Percentiles rank a stretch among this genome's conserved stretches.
phyloP scores from a whole-genome alignment of 2,329 filamentous ascomycete genomes.

The Penicillium glabrum region DNA sequence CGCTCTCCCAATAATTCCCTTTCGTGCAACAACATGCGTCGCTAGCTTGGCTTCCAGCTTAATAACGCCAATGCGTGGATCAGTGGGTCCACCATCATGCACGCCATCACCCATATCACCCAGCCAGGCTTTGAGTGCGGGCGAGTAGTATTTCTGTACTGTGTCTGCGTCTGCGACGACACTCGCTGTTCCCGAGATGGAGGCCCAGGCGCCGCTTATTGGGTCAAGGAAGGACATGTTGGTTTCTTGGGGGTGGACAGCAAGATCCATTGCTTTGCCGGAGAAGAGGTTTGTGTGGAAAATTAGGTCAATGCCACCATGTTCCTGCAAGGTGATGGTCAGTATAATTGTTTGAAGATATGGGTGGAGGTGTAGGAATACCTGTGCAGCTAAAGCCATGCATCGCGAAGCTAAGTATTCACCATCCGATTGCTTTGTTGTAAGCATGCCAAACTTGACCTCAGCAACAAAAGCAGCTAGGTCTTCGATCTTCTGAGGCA shows the following conservation, averaged over 20 bases:
- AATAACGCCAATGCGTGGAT: slow-evolving; percentile 80
- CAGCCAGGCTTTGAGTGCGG: slow-evolving; percentile 76
- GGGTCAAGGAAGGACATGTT: slow-evolving; percentile 79
- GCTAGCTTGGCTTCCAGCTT: slow-evolving; percentile 70
- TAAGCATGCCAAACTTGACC: slow-evolving; percentile 87
- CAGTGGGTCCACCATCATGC: slow-evolving; percentile 78
- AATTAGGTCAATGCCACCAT: slow-evolving; percentile 74
- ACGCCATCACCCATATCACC: slow-evolving; percentile 80
- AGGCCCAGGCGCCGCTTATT: slow-evolving; percentile 79
- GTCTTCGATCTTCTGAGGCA: slow-evolving; percentile 75
- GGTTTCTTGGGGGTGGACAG: slow-evolving; percentile 66
- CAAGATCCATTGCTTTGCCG: slow-evolving; percentile 80
- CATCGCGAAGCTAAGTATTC: slow-evolving; percentile 74
- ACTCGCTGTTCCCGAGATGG: slow-evolving; percentile 70
- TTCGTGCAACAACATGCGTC: slow-evolving; percentile 67
- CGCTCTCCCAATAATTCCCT: slow-evolving; percentile 63
- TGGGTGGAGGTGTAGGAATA: slow-evolving; percentile 38
- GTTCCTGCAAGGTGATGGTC: slow-evolving; percentile 56
- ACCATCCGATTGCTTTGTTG: slow-evolving; percentile 63
- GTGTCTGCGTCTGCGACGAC: slow-evolving; percentile 68
- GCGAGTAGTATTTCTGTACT: slow-evolving; percentile 74
- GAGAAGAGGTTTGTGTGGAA: slow-evolving; percentile 93
- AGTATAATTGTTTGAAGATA: background rate
- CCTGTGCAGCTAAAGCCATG: slow-evolving; percentile 81
- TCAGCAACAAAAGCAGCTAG: slow-evolving; percentile 68